Percentiles rank a stretch among this genome's conserved stretches.
Conservation (phyloP, 768 basidiomycete genomes). For the Boletus coccyginus region DNA sequence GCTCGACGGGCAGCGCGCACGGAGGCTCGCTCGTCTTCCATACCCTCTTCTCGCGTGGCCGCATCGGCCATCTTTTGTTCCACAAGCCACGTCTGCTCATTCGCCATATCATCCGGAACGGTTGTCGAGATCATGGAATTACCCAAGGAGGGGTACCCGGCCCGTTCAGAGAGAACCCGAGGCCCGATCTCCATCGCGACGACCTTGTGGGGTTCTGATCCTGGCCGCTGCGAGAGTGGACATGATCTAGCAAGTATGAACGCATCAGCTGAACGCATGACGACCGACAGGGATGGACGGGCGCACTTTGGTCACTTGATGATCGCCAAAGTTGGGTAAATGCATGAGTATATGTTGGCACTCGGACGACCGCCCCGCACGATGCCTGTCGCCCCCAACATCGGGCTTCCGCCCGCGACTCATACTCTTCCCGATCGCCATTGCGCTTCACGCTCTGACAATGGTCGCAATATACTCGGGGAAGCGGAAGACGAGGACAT, state of each 20-base stretch:
- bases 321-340: slow-evolving; percentile 59
- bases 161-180: slow-evolving; percentile 57
- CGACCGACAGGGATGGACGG: background rate
- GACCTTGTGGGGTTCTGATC: slow-evolving; percentile 32
- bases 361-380: too few species aligned
- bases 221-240: too few species aligned
- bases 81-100: slow-evolving; percentile 99
- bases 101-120: slow-evolving; percentile 83
- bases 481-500: too few species aligned
- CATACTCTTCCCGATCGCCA: too few species aligned
- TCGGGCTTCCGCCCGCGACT: too few species aligned
- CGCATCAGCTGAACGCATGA: background rate
- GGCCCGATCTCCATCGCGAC: too few species aligned
- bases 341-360: too few species aligned
- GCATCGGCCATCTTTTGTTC: slow-evolving; percentile 84
- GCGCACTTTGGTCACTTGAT: slow-evolving; percentile 74
- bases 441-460: too few species aligned
- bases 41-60: slow-evolving; percentile 15
- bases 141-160: slow-evolving; percentile 55
- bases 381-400: too few species aligned
- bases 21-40: too few species aligned
- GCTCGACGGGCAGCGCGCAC: too few species aligned
- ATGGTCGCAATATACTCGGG: too few species aligned
- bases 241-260: slow-evolving; percentile 57
- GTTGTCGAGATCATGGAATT: slow-evolving; percentile 89